Evolutionary conservation across 23 red algal genomes (phyloP), one percentile per base, ranked within the genome.

Genomic region (Gracilaria domingensis): DNA sequence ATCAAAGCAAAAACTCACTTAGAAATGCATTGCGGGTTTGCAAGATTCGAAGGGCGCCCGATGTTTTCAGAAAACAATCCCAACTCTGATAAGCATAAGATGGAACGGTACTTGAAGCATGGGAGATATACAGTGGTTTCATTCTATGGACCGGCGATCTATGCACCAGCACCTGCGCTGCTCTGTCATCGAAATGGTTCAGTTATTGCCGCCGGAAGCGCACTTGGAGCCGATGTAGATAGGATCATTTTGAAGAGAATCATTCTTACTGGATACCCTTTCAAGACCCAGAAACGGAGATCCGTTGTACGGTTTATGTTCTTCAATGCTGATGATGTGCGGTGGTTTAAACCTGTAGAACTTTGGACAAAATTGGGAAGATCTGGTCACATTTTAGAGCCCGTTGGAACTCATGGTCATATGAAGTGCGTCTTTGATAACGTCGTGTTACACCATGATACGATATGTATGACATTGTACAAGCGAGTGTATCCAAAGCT

Each of bases 401-500:
- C 97, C 12, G 29, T 99, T 23, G 97, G 97, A 37, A 96, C 93
- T 25, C 97, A 99, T 79, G 97, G 97, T 24, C 86, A 95, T 66
- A 88, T 99, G 89, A 99, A 99, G 79, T 93, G 88, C 50, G 60
- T 91, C 8, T 99, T 99, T 85, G 95, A 99, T 76, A 90, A 89
- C 49, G 79, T 81, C 21, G 82, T 99, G 48, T 65, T 82, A 25
- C 87, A 94, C 28, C 83, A 91, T 67, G 97, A 99, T 65, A 99
- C 97, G 14, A 85, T 99, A 30, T 96, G 93, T 44, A 89, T 99
- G 89, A 95, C 86, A 13, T 81, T 99, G 32, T 99, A 99, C 87
- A 96, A 94, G 53, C 92, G 97, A 62, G 93, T 99, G 34, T 99
- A 86, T 73, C 94, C 94, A 33, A 94, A 94, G 30, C 69, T 87